These are phyloP conservation scores for Candida ortonii DNA, from an alignment of 805 yeast genomes.

Conservation along the genomic window DNA sequence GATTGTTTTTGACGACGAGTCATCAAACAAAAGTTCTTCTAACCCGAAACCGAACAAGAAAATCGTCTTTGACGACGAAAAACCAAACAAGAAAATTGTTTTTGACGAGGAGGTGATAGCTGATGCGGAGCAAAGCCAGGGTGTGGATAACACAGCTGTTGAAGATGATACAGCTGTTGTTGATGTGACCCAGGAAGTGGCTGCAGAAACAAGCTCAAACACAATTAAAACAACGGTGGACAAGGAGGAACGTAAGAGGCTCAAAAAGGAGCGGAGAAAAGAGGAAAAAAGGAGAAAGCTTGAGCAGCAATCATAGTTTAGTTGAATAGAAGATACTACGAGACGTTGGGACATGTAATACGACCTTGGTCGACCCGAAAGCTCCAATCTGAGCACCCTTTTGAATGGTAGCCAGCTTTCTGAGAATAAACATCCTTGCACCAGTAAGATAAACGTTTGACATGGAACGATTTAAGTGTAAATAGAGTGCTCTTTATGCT, in stretches of 20 bases:
- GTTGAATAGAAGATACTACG: no score
- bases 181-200: slow-evolving; percentile 7
- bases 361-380: no score
- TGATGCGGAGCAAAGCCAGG: slow-evolving; percentile 5
- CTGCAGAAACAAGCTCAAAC: slow-evolving; percentile 1
- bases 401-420: no score
- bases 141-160: no score
- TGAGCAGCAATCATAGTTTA: slow-evolving; percentile 9
- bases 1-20: slow-evolving; percentile 19
- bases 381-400: no score
- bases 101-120: slow-evolving; percentile 8
- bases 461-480: no score
- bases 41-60: slow-evolving; percentile 18
- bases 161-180: slow-evolving; percentile 3
- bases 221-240: slow-evolving; percentile 10
- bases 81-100: slow-evolving; percentile 12
- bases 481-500: no score
- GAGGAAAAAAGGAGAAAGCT: slow-evolving; percentile 21
- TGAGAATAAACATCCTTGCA: not conserved
- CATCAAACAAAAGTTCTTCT: no score
- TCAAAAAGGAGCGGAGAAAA: slow-evolving; percentile 26
- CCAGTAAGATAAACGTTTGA: not conserved
- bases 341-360: no score
- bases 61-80: slow-evolving; percentile 17
- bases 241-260: slow-evolving; percentile 28